These are phyloP conservation scores for Thalassiosira oceanica DNA, from an alignment of 352 stramenopile species.

Conservation along the genomic window DNA sequence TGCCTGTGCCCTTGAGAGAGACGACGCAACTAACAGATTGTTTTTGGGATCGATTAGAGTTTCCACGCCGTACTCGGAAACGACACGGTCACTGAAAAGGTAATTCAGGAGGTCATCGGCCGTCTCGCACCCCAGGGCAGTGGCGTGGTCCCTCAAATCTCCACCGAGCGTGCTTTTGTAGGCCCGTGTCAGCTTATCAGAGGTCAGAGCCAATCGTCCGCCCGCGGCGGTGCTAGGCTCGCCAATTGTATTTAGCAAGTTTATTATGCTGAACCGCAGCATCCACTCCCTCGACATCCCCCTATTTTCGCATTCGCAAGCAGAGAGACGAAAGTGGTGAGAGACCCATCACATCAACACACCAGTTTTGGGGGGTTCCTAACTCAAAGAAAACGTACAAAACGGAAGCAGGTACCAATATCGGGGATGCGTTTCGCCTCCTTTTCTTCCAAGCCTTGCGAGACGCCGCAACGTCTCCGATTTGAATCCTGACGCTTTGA, in stretches of 20 bases:
- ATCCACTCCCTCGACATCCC: slow-evolving; percentile 60
- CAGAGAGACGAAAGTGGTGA: no score
- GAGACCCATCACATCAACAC: no score
- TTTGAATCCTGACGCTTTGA: slow-evolving; percentile 63
- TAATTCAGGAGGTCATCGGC: slow-evolving; percentile 46
- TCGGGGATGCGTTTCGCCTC: slow-evolving; percentile 58
- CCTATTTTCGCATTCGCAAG: no score
- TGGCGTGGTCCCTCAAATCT: slow-evolving; percentile 48
- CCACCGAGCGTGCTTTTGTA: slow-evolving; percentile 24
- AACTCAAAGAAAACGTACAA: no score
- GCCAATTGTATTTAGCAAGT: slow-evolving; percentile 65
- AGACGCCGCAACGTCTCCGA: slow-evolving; percentile 62
- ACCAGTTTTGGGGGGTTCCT: no score
- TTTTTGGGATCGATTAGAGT: slow-evolving; percentile 47
- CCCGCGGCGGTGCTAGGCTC: slow-evolving; percentile 15
- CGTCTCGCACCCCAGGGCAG: slow-evolving; percentile 45
- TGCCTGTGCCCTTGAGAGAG: slow-evolving; percentile 45
- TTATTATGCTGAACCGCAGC: slow-evolving; percentile 70
- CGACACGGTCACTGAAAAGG: slow-evolving; percentile 48
- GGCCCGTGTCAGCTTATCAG: slow-evolving; percentile 25
- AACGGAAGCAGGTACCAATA: slow-evolving; percentile 72
- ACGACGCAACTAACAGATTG: slow-evolving; percentile 56
- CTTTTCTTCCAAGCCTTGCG: slow-evolving; percentile 82
- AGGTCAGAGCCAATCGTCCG: slow-evolving; percentile 11
- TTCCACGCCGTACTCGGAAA: slow-evolving; percentile 44